Evolutionary conservation across 2,329 filamentous ascomycete species (phyloP).

Genomic region (Trichoderma simmonsii): DNA sequence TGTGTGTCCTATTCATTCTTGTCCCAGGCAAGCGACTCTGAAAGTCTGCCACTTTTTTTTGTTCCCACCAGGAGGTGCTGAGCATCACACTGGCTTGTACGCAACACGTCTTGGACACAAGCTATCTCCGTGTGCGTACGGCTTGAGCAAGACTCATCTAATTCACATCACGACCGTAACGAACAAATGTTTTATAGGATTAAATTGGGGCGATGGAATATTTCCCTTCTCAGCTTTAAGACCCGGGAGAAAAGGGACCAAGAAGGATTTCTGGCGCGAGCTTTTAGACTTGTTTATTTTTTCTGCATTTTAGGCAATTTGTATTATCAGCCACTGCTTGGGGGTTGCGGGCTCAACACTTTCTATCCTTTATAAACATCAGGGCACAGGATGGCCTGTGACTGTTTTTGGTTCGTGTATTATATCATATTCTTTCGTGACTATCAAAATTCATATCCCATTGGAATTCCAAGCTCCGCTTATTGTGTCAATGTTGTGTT

Average conservation of each 20-base stretch:
- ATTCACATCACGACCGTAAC: slow-evolving; percentile 30
- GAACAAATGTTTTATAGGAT: slow-evolving; percentile 24
- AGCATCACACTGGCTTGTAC: slow-evolving; percentile 12
- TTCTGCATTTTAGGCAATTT: slow-evolving; percentile 27
- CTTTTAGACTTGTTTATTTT: slow-evolving; percentile 20
- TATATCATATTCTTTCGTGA: slow-evolving; percentile 27
- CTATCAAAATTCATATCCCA: slow-evolving; percentile 20
- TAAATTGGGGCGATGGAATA: slow-evolving; percentile 17
- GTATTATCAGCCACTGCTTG: slow-evolving; percentile 23
- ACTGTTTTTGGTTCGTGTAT: slow-evolving; percentile 25
- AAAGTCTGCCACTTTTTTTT: slow-evolving; percentile 20
- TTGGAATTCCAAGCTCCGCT: slow-evolving; percentile 3
- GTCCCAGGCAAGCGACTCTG: slow-evolving; percentile 84
- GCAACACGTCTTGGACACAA: background rate
- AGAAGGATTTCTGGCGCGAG: slow-evolving; percentile 25
- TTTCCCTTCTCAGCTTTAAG: background rate
- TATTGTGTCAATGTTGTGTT: slow-evolving; percentile 10
- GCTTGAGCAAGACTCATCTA: slow-evolving; percentile 7
- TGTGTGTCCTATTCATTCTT: slow-evolving; percentile 88
- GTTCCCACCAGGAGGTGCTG: background rate
- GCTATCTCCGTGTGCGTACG: background rate
- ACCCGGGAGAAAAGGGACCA: background rate
- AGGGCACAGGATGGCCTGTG: slow-evolving; percentile 20
- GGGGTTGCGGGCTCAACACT: slow-evolving; percentile 24
- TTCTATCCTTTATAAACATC: slow-evolving; percentile 20